Base-by-base conservation (phyloP, 495 filamentous ascomycete species). In the Penicillium steckii region DNA sequence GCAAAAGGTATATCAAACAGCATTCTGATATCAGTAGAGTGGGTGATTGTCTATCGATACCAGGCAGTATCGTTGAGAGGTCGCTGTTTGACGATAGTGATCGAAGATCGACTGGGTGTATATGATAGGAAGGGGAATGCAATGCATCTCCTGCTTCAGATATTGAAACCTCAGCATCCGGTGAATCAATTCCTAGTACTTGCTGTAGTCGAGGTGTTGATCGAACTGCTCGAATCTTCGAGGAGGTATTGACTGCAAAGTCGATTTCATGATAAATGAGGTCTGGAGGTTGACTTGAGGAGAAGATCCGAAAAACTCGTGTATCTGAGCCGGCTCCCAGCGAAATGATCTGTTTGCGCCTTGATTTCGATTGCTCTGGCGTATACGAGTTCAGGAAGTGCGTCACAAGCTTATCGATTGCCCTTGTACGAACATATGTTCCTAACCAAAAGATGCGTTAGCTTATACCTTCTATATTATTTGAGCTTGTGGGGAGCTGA, bases 321-420 rank as follows among this genome's bases (percentile, higher is more conserved):
- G 94, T 98, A 60, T 98, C 94, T 6, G 93, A 91, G 15, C 94
- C 94, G 19, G 94, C 94, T 40, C 95, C 94, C 2, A 98, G 82
- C 2, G 91, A 97, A 47, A 97, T 82, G 45, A 98, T 93, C 62
- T 98, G 94, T 62, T 87, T 90, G 4, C 38, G 38, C 46, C 65
- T 67, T 3, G 55, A 40, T 13, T 42, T 38, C 3, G 61, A n/a
- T n/a, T 33, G 24, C 35, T 49, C 43, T 35, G 52, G 40, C 13
- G 56, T 38, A 29, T 44, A 56, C 12, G 67, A 44, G 53, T 65
- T 43, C 42, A 97, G 80, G 65, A 97, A 97, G 27, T 67, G 66
- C 22, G 80, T 65, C 50, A 97, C 83, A 21, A 98, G 82, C 32
- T 69, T 71, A 71, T 97, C 92, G 64, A 98, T 87, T 19, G 90